Conservation (phyloP, 805 yeast species). For the Candida ipomoeae region DNA sequence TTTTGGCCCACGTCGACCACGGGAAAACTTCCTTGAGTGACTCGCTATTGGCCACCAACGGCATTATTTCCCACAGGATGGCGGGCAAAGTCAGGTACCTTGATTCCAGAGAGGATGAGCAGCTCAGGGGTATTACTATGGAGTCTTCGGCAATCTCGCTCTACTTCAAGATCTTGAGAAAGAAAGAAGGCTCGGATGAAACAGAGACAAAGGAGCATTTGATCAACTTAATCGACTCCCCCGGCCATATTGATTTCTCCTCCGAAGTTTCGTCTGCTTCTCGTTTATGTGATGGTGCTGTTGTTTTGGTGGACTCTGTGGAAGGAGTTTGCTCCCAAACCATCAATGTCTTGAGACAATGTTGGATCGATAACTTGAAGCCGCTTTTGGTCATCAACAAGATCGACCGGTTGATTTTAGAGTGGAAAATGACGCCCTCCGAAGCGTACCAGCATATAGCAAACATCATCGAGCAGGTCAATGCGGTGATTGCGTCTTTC, state of each 20-base stretch:
- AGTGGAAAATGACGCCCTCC: slow-evolving; percentile 71
- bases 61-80: slow-evolving; percentile 88
- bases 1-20: slow-evolving; percentile 97
- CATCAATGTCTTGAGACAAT: slow-evolving; percentile 87
- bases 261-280: slow-evolving; percentile 96
- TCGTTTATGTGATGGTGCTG: slow-evolving; percentile 93
- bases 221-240: slow-evolving; percentile 92
- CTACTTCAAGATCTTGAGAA: slow-evolving; percentile 67
- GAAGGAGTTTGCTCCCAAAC: slow-evolving; percentile 99
- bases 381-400: slow-evolving; percentile 88
- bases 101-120: slow-evolving; percentile 95
- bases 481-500: slow-evolving; percentile 90
- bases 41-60: slow-evolving; percentile 88
- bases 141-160: slow-evolving; percentile 92
- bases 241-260: slow-evolving; percentile 98
- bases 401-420: slow-evolving; percentile 79
- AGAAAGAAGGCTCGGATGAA: slow-evolving; percentile 27
- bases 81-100: slow-evolving; percentile 93
- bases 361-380: slow-evolving; percentile 88
- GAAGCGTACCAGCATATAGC: slow-evolving; percentile 84
- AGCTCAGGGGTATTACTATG: slow-evolving; percentile 94
- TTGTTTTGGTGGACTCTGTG: slow-evolving; percentile 91
- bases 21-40: slow-evolving; percentile 96
- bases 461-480: slow-evolving; percentile 85
- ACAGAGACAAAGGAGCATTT: slow-evolving; percentile 66